Evolutionary conservation across 768 basidiomycete genomes (phyloP).

Genomic region (Russula brevipes): DNA sequence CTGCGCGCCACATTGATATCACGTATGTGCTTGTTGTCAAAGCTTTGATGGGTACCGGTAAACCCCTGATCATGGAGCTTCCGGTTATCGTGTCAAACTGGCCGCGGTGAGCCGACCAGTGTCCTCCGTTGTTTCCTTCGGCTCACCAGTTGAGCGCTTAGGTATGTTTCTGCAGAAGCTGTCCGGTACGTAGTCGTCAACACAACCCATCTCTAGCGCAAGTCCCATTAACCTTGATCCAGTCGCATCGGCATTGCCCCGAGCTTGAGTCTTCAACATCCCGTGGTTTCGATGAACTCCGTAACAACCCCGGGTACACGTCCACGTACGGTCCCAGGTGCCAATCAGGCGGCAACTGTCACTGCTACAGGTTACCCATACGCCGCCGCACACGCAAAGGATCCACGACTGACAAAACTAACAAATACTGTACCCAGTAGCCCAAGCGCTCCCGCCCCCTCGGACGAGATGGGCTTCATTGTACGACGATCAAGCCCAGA

Average conservation of each 20-base stretch:
- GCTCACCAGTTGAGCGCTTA: conserved; percentile 30
- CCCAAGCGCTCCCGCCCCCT: neutral
- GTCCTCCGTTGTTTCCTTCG: neutral
- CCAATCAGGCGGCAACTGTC: conserved; percentile 8
- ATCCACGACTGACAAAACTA: conserved; percentile 12
- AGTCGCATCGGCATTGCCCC: conserved; percentile 50
- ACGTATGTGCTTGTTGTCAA: conserved; percentile 73
- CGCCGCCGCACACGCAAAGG: conserved; percentile 7
- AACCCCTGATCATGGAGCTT: conserved; percentile 62
- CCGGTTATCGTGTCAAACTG: conserved; percentile 82
- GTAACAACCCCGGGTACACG: conserved; percentile 10
- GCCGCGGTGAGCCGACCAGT: conserved; percentile 54
- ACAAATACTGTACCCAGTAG: conserved; percentile 4
- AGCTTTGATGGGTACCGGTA: conserved; percentile 66
- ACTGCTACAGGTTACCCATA: conserved; percentile 4
- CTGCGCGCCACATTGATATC: conserved; percentile 82
- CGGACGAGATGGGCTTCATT: conserved; percentile 21
- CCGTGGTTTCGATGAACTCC: conserved; percentile 12
- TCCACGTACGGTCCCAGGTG: neutral
- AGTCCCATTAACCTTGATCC: conserved; percentile 1
- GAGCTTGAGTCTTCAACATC: conserved; percentile 33
- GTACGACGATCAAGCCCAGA: conserved; percentile 20
- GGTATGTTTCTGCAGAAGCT: conserved; percentile 68
- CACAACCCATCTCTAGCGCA: neutral
- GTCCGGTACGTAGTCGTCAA: conserved; percentile 37